These are phyloP conservation scores for Petunia hybrid DNA, from an alignment of 305 asterid species.

Conservation along the genomic window DNA sequence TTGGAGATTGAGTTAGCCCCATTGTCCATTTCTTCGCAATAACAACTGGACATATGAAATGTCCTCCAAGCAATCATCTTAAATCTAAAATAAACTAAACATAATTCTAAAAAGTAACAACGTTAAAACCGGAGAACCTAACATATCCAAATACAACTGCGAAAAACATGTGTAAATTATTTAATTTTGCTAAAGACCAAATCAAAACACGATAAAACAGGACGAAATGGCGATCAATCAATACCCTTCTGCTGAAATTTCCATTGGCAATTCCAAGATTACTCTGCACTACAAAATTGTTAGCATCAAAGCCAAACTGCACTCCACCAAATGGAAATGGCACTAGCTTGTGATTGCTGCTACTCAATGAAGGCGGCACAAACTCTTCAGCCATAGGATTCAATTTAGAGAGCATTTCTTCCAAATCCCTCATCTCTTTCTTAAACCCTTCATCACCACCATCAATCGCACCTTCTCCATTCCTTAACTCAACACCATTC, in stretches of 20 bases:
- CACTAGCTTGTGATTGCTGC: constrained; percentile 45
- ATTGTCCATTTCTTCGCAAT: not conserved
- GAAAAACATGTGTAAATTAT: not conserved
- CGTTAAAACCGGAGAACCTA: not conserved
- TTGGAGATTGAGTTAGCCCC: too few relatives aligned
- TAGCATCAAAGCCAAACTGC: constrained; percentile 71
- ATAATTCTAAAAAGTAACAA: not conserved
- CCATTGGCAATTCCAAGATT: constrained; percentile 57
- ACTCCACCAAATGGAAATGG: constrained; percentile 54
- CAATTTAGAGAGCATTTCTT: constrained; percentile 80
- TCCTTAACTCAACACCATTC: constrained; percentile 42
- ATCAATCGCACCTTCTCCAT: constrained; percentile 39
- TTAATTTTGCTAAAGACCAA: not conserved
- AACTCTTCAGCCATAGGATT: constrained; percentile 94
- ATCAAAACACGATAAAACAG: not conserved
- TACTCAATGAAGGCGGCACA: constrained; percentile 75
- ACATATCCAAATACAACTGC: not conserved
- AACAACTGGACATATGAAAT: constrained; percentile 6
- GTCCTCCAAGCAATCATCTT: constrained; percentile 12
- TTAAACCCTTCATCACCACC: constrained; percentile 63
- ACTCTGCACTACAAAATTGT: constrained; percentile 52
- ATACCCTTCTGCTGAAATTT: constrained; percentile 69
- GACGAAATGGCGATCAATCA: not conserved
- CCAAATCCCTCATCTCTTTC: constrained; percentile 79
- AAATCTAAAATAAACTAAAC: constrained; percentile 12